Conservation (phyloP, 1,139 yeast species). For the Yamadazyma oceani region DNA sequence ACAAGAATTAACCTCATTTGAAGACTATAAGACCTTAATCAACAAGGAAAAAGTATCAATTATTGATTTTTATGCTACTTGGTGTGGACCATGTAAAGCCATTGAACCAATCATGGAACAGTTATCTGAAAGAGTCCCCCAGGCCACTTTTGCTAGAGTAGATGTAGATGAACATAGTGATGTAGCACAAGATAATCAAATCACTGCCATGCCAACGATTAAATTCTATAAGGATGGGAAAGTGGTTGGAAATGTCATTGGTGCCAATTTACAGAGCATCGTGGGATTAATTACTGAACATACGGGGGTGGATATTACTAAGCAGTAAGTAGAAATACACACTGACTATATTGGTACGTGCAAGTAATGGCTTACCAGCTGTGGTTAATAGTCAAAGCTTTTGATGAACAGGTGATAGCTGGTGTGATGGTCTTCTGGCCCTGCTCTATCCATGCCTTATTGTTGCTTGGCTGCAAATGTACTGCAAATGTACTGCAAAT, state of each 20-base stretch:
- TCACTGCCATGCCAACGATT: conserved; percentile 89
- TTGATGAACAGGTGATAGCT: no score
- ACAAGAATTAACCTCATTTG: conserved; percentile 20
- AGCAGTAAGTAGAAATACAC: conserved; percentile 2
- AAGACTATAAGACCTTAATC: conserved; percentile 19
- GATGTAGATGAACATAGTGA: conserved; percentile 57
- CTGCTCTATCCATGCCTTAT: no score
- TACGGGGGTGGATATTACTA: conserved; percentile 12
- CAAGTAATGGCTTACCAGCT: no score
- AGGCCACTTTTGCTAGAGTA: conserved; percentile 36
- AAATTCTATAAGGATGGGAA: conserved; percentile 76
- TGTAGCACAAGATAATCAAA: conserved; percentile 70
- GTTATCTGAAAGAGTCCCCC: conserved; percentile 38
- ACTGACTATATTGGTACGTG: no score
- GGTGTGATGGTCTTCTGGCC: no score
- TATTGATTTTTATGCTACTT: conserved; percentile 44
- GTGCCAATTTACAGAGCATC: conserved; percentile 46
- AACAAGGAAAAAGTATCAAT: conserved; percentile 31
- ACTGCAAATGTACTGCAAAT: no score
- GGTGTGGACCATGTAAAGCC: conserved; percentile 51
- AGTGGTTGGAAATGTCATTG: conserved; percentile 71
- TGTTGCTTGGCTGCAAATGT: no score
- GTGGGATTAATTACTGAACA: conserved; percentile 11
- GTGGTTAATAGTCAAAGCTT: neutral
- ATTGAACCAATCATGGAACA: conserved; percentile 39